Conservation (phyloP, 306 rosid genomes). For the Pyrus communis region DNA sequence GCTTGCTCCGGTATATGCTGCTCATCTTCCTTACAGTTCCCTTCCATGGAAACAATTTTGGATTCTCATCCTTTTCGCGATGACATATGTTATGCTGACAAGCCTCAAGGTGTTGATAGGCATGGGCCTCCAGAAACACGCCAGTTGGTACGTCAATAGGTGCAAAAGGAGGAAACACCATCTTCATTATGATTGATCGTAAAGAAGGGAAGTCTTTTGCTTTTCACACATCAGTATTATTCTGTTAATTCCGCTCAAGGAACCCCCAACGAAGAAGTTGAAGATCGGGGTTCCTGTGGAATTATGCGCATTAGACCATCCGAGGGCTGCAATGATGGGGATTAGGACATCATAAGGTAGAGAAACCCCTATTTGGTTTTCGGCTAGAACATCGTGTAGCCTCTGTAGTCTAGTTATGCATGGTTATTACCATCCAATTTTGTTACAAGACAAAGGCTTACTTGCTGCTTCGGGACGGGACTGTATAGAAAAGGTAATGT, state of each 20-base stretch:
- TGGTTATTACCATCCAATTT: conserved; percentile 44
- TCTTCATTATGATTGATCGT: conserved; percentile 60
- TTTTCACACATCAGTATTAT: conserved; percentile 1
- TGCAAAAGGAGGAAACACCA: conserved; percentile 75
- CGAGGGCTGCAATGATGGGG: background rate
- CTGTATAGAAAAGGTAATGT: conserved; percentile 4
- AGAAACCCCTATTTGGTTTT: background rate
- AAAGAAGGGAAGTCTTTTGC: background rate
- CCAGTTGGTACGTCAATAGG: conserved; percentile 79
- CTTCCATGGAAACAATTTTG: conserved; percentile 73
- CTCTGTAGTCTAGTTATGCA: conserved; percentile 12
- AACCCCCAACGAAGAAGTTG: background rate
- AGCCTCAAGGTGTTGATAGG: conserved; percentile 89
- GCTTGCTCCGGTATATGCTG: conserved; percentile 83
- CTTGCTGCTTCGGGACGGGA: conserved; percentile 14
- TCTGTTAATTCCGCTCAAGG: background rate
- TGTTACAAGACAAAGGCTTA: conserved; percentile 24
- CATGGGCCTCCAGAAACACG: conserved; percentile 66
- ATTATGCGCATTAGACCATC: background rate
- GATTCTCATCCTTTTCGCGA: conserved; percentile 41
- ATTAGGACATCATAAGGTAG: conserved; percentile 11
- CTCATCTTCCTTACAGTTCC: conserved; percentile 62
- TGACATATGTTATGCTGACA: conserved; percentile 80
- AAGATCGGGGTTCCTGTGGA: background rate
- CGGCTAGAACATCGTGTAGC: conserved; percentile 1